A percentile compares a stretch with the other conserved stretches of the same genome.
Conservation (phyloP, 2,329 filamentous ascomycete species). For the Madurella fahalii region DNA sequence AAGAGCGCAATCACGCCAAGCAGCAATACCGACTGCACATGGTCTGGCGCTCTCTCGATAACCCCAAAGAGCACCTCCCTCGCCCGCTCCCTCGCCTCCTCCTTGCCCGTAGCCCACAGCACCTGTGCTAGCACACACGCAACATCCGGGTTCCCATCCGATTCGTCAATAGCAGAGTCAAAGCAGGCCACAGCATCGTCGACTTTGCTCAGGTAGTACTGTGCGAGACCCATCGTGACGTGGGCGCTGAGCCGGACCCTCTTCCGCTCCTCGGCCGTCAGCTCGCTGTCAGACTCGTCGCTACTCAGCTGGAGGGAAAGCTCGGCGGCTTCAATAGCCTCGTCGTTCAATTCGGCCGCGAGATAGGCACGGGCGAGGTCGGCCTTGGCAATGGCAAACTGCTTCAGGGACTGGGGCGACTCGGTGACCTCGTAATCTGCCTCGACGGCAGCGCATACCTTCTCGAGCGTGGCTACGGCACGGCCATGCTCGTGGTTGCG, state of each 20-base stretch:
- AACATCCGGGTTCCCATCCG: slow-evolving; percentile 71
- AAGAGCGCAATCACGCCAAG: slow-evolving; percentile 80
- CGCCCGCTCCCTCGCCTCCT: slow-evolving; percentile 69
- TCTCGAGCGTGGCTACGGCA: slow-evolving; percentile 60
- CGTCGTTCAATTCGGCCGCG: slow-evolving; percentile 58
- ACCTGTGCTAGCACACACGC: slow-evolving; percentile 86
- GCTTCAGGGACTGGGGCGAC: slow-evolving; percentile 66
- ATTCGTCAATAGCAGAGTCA: slow-evolving; percentile 73
- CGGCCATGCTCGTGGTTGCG: slow-evolving; percentile 65
- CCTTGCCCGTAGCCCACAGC: slow-evolving; percentile 82
- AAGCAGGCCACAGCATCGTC: slow-evolving; percentile 74
- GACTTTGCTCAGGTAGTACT: slow-evolving; percentile 65
- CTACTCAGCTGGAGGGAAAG: slow-evolving; percentile 73
- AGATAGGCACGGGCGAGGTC: slow-evolving; percentile 85
- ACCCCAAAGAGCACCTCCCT: slow-evolving; percentile 75
- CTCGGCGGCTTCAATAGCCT: slow-evolving; percentile 75
- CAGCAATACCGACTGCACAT: slow-evolving; percentile 75
- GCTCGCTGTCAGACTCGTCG: slow-evolving; percentile 64
- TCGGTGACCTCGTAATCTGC: slow-evolving; percentile 81
- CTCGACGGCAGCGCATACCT: slow-evolving; percentile 55
- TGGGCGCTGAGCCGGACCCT: slow-evolving; percentile 79
- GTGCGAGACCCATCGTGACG: slow-evolving; percentile 77
- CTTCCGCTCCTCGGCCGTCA: slow-evolving; percentile 60
- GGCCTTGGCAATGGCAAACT: slow-evolving; percentile 77
- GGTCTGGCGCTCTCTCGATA: slow-evolving; percentile 68